A percentile compares a stretch with the other conserved stretches of the same genome.
These are phyloP conservation scores for Paraphaeosphaeria sporulosa DNA, from an alignment of 2,329 filamentous ascomycete species.

Conservation along the genomic window DNA sequence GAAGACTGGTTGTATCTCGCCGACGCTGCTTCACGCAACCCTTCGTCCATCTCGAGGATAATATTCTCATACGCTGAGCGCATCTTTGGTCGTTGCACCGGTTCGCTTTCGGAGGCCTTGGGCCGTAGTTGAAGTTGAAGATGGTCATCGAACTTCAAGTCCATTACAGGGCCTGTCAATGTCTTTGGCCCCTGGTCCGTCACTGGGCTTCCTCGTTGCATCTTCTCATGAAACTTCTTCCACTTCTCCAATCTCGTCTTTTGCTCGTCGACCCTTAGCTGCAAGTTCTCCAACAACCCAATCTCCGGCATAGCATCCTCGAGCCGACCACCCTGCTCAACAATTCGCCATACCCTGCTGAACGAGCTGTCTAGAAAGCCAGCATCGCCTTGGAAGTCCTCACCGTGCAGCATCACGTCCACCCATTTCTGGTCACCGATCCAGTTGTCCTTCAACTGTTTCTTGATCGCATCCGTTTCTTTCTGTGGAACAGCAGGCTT, in stretches of 20 bases:
- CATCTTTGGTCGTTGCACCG: constrained; percentile 20
- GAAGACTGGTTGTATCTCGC: constrained; percentile 25
- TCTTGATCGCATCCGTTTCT: constrained; percentile 57
- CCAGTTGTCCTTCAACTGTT: constrained; percentile 76
- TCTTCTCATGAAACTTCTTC: constrained; percentile 69
- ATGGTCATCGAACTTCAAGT: constrained; percentile 45
- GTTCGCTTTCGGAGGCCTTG: constrained; percentile 18
- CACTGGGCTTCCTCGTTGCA: constrained; percentile 25
- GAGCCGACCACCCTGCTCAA: constrained; percentile 65
- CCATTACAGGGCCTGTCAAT: constrained; percentile 15
- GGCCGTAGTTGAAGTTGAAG: constrained; percentile 37
- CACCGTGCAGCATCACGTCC: constrained; percentile 73
- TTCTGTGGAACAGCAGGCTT: constrained; percentile 41
- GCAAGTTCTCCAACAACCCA: constrained; percentile 74
- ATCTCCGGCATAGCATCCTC: constrained; percentile 62
- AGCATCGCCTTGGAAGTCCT: constrained; percentile 64
- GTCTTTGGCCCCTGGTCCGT: constrained; percentile 12
- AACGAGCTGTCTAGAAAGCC: constrained; percentile 72
- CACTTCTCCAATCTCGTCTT: constrained; percentile 74
- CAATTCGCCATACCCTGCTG: constrained; percentile 73
- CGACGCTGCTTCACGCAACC: constrained; percentile 32
- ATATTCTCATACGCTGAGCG: constrained; percentile 34
- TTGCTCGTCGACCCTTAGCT: constrained; percentile 72
- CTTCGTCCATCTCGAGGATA: constrained; percentile 39
- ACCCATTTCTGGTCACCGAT: constrained; percentile 78